These are phyloP conservation scores for Syzygium malaccense DNA, from an alignment of 441 rosid genomes.

Conservation along the genomic window DNA sequence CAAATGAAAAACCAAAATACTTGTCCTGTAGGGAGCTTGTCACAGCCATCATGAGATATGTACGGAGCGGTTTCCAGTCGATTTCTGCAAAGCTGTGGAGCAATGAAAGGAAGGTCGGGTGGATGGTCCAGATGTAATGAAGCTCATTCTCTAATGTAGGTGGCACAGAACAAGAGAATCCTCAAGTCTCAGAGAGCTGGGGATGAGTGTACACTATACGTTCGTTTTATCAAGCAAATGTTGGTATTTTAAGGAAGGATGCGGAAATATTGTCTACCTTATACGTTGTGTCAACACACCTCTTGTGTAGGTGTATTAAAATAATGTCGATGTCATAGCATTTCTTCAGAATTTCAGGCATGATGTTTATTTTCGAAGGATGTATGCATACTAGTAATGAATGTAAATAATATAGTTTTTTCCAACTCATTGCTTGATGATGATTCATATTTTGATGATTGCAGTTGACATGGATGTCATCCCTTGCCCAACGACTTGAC, in stretches of 20 bases:
- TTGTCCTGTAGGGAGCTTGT: constrained; percentile 57
- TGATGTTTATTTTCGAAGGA: neutral
- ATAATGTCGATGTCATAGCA: neutral
- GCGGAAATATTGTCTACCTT: neutral
- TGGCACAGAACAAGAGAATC: neutral
- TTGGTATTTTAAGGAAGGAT: neutral
- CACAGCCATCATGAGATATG: constrained; percentile 33
- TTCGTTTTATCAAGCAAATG: neutral
- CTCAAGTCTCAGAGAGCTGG: neutral
- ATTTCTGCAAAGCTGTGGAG: constrained; percentile 49
- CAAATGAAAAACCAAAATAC: neutral
- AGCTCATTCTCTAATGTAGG: constrained; percentile 34
- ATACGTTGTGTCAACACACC: neutral
- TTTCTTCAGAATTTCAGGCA: neutral
- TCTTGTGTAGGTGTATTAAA: neutral
- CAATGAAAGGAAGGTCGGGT: constrained; percentile 35
- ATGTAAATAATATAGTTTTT: neutral
- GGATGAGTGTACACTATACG: neutral
- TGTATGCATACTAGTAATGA: neutral
- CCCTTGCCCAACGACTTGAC: neutral
- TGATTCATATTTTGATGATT: neutral
- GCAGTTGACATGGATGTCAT: neutral
- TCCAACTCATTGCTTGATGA: neutral
- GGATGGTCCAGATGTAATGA: constrained; percentile 70
- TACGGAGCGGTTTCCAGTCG: constrained; percentile 50